Base-by-base conservation (phyloP, 129 eudicot species). In the Arctium minus region DNA sequence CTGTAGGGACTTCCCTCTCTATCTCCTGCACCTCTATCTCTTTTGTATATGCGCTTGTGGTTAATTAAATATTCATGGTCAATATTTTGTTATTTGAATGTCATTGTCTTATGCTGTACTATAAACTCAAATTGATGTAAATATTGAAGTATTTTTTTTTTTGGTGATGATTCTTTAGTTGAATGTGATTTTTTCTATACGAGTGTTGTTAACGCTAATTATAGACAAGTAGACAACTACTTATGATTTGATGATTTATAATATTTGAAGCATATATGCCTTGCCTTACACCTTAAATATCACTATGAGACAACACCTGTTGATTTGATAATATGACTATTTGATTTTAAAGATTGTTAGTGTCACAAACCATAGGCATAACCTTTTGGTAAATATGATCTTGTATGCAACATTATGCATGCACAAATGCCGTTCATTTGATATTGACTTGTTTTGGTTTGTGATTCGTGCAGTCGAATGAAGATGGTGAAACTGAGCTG, bases 401-500 rank as follows among this genome's bases (percentile, higher is more conserved):
- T 70, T 46, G 70, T n/a, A 70, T 12, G 31, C 13, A 42, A 80
- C 62, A 4, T 31, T 70, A n/a, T 30, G 72, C 38, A 70, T 42
- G 33, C n/a, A 50, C 77, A 80, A 32, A 71, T 70, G 8, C 18
- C 1, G 12, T 44, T 44, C 38, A 27, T 44, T 32, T 77, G 35
- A 33, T 9, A 50, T 72, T 72, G 53, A 50, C 72, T 35, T 72
- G 72, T 64, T 78, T 22, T 37, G 12, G 60, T 37, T 78, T 64
- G 44, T 68, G 82, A 32, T 22, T 72, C 56, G 79, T 67, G 75
- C 70, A 82, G 85, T 74, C 37, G 6, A 82, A 42, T 67, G 85
- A 82, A 74, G 85, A 75, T 74, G 70, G 36, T 74, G 80, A 74
- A 82, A 64, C 74, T 18, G 75, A 74, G 75, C 80, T 75, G 75